These are phyloP conservation scores for Lactifluus volemus DNA, from an alignment of 768 basidiomycete genomes.

Conservation along the genomic window DNA sequence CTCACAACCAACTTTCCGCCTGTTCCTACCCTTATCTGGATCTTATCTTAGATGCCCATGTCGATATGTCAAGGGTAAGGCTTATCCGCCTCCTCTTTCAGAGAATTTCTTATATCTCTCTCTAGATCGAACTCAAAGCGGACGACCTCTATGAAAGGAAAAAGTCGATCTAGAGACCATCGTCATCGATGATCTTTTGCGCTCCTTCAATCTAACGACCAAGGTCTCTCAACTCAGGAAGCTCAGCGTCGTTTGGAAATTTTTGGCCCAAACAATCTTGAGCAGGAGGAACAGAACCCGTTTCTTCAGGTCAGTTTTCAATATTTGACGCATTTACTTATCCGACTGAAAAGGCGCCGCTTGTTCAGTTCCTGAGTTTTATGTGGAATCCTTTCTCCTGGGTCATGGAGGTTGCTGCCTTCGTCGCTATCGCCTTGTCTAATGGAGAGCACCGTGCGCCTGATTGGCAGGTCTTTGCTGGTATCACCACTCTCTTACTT, in stretches of 20 bases:
- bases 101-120: not conserved
- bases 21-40: not conserved
- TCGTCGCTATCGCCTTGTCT: conserved; percentile 91
- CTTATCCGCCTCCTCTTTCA: not conserved
- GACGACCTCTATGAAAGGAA: conserved; percentile 97
- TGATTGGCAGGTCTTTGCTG: conserved; percentile 96
- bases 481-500: conserved; percentile 86
- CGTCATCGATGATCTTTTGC: conserved; percentile 92
- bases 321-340: not conserved
- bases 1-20: not conserved
- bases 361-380: conserved; percentile 74
- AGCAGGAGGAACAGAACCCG: conserved; percentile 82
- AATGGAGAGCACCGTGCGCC: conserved; percentile 83
- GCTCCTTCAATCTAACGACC: conserved; percentile 82
- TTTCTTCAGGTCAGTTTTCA: conserved; percentile 33
- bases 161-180: conserved; percentile 98
- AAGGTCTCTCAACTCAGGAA: conserved; percentile 70
- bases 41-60: conserved; percentile 55
- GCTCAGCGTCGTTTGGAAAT: conserved; percentile 77
- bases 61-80: conserved; percentile 73
- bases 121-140: conserved; percentile 76
- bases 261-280: conserved; percentile 95
- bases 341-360: not conserved
- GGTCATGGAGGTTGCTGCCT: conserved; percentile 98
- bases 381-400: conserved; percentile 99